Conservation (phyloP, 225 moss, liverwort and hornwort species). For the Sphagnum contortum region DNA sequence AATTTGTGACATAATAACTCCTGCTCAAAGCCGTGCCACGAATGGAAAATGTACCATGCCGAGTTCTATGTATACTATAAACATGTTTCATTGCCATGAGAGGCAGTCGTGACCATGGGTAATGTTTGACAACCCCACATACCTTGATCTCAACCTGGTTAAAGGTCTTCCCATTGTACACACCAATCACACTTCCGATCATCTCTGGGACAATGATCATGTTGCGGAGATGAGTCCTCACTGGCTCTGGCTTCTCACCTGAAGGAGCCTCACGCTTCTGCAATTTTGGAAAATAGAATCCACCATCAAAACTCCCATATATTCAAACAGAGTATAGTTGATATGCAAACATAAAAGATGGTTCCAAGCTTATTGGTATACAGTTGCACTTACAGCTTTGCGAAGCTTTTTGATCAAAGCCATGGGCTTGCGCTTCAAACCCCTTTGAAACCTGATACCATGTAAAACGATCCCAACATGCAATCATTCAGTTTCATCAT, state of each 20-base stretch:
- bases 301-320: no score
- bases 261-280: constrained; percentile 47
- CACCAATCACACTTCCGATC: constrained; percentile 72
- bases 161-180: constrained; percentile 73
- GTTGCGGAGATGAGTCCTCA: constrained; percentile 51
- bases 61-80: no score
- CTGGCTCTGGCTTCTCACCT: constrained; percentile 53
- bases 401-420: constrained; percentile 74
- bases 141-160: constrained; percentile 83
- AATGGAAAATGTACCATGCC: no score
- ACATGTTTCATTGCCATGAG: no score
- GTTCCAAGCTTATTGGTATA: no score
- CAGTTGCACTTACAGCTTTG: constrained; percentile 25
- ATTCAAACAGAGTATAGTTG: no score
- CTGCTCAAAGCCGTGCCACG: no score
- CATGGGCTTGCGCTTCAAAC: constrained; percentile 89
- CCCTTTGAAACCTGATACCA: constrained; percentile 63
- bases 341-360: no score
- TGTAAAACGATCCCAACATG: not conserved
- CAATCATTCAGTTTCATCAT: no score
- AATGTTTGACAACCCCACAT: not conserved
- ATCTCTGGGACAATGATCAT: constrained; percentile 86
- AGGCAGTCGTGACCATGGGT: no score
- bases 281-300: not conserved
- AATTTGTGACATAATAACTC: no score